These are phyloP conservation scores for Polytolypa hystricis DNA, from an alignment of 2,329 filamentous ascomycete genomes.

Conservation along the genomic window DNA sequence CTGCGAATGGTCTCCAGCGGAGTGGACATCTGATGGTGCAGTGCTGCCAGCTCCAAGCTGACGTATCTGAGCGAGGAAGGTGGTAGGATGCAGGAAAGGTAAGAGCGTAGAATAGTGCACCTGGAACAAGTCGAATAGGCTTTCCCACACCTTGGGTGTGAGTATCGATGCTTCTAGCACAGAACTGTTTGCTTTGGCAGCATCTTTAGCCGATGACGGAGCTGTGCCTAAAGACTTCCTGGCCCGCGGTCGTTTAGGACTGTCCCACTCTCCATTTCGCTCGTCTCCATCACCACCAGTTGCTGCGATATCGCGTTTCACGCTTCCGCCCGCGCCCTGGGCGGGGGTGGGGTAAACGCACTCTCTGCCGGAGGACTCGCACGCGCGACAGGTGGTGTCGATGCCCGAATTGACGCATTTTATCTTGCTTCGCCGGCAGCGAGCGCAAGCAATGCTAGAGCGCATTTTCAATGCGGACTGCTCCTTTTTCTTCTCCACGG, in stretches of 20 bases:
- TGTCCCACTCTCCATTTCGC: conserved; percentile 32
- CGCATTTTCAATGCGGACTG: conserved; percentile 45
- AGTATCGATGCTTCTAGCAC: conserved; percentile 42
- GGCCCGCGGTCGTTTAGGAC: conserved; percentile 31
- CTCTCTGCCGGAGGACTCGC: conserved; percentile 58
- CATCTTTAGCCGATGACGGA: conserved; percentile 20
- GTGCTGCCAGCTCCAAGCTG: conserved; percentile 21
- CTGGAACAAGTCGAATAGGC: conserved; percentile 49
- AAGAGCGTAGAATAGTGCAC: conserved; percentile 46
- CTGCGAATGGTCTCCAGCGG: conserved; percentile 20
- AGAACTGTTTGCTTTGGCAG: conserved; percentile 5
- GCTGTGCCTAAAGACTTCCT: conserved; percentile 24
- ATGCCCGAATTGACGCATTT: conserved; percentile 74
- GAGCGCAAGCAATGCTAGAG: conserved; percentile 67
- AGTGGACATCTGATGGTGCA: conserved; percentile 12
- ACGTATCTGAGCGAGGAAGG: conserved; percentile 41
- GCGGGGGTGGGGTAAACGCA: conserved; percentile 55
- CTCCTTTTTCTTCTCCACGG: conserved; percentile 14
- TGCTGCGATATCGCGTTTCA: conserved; percentile 27
- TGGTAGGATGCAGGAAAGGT: conserved; percentile 46
- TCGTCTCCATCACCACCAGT: conserved; percentile 28
- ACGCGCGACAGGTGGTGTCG: conserved; percentile 61
- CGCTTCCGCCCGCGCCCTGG: conserved; percentile 22
- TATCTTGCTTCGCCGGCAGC: conserved; percentile 70
- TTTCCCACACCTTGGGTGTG: conserved; percentile 45